Percentiles rank a stretch among this genome's conserved stretches.
Conservation (phyloP, 495 filamentous ascomycete genomes). For the Neurospora sp. region DNA sequence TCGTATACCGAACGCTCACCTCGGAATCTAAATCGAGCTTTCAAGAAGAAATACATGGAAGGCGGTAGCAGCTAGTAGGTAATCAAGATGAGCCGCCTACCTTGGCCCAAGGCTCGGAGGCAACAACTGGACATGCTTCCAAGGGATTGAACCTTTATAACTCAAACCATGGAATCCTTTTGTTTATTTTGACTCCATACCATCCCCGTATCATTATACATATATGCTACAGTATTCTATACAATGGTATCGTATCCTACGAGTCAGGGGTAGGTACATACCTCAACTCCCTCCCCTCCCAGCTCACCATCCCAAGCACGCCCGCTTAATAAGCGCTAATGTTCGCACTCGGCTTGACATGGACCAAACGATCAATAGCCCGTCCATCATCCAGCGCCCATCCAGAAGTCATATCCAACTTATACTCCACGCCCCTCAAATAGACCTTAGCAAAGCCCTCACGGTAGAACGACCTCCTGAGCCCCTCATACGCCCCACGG, state of each 20-base stretch:
- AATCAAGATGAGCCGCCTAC: background rate
- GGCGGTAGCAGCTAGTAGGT: background rate
- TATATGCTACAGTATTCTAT: background rate
- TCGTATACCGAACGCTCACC: too few species aligned
- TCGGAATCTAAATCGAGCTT: background rate
- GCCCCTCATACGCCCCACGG: slow-evolving; percentile 17
- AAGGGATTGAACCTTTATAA: background rate
- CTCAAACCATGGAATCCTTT: background rate
- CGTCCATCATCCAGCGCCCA: slow-evolving; percentile 42
- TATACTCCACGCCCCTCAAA: slow-evolving; percentile 30
- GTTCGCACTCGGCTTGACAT: slow-evolving; percentile 32
- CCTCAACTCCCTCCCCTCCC: slow-evolving; percentile 28
- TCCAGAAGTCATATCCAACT: slow-evolving; percentile 38
- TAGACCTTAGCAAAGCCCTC: slow-evolving; percentile 37
- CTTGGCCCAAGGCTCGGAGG: background rate
- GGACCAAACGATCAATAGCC: slow-evolving; percentile 39
- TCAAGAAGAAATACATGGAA: background rate
- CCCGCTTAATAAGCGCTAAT: slow-evolving; percentile 30
- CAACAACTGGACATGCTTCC: background rate
- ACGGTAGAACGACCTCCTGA: slow-evolving; percentile 31
- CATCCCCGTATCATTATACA: background rate
- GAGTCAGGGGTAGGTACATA: background rate
- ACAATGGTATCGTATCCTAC: background rate
- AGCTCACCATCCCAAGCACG: slow-evolving; percentile 45
- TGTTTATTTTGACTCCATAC: background rate